phyloP scores from a whole-genome alignment of 345 rosid species.

The Gossypium australe region DNA sequence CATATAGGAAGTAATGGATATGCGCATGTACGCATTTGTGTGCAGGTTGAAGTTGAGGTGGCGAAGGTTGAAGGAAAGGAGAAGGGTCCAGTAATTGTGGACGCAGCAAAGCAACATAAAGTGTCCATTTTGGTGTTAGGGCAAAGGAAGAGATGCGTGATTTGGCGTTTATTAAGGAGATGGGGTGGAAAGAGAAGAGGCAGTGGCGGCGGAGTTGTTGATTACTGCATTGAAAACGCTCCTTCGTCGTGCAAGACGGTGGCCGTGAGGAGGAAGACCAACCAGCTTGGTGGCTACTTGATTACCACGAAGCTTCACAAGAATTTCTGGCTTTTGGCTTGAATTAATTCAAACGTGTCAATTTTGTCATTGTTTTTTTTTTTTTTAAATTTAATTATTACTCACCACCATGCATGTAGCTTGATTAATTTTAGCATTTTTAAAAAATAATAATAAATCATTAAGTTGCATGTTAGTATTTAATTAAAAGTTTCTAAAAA shows the following conservation, averaged over 20 bases:
- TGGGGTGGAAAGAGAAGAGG: constrained; percentile 41
- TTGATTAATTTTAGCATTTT: no score
- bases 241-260: constrained; percentile 75
- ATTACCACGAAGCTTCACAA: constrained; percentile 89
- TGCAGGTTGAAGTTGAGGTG: constrained; percentile 60
- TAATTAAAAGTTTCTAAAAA: no score
- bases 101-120: constrained; percentile 59
- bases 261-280: constrained; percentile 75
- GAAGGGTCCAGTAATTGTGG: constrained; percentile 66
- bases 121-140: constrained; percentile 69
- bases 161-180: constrained; percentile 55
- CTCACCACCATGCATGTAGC: no score
- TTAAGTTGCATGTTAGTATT: no score
- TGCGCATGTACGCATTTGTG: background rate
- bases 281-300: constrained; percentile 72
- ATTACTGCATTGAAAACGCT: constrained; percentile 75
- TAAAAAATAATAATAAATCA: no score
- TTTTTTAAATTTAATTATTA: no score
- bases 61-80: constrained; percentile 51
- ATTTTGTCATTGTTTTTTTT: background rate
- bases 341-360: constrained; percentile 1
- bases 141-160: constrained; percentile 49
- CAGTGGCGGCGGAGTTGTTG: constrained; percentile 30
- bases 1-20: no score
- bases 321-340: constrained; percentile 93